Conservation (phyloP, 495 filamentous ascomycete species). For the Tuber aestivum region DNA sequence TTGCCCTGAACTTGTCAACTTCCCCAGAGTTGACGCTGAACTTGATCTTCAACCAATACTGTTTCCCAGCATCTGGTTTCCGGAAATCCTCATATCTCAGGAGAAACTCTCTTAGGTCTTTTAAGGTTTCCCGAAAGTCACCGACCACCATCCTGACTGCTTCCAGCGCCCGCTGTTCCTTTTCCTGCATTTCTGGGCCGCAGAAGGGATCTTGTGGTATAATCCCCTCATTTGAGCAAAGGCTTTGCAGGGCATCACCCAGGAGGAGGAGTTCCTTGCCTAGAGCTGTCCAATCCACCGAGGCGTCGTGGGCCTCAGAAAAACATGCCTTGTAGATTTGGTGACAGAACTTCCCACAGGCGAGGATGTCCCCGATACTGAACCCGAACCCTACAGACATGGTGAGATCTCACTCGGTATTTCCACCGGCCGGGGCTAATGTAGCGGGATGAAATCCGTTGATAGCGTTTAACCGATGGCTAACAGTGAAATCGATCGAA, state of each 20-base stretch:
- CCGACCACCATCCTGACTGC: conserved; percentile 21
- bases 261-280: conserved; percentile 15
- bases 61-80: conserved; percentile 8
- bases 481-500: background rate
- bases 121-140: conserved; percentile 22
- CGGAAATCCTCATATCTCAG: conserved; percentile 18
- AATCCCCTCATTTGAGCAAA: conserved; percentile 12
- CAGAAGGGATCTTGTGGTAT: conserved; percentile 11
- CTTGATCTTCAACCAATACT: conserved; percentile 24
- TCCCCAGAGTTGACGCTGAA: conserved; percentile 16
- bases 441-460: background rate
- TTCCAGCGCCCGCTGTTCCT: conserved; percentile 22
- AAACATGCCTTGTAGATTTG: conserved; percentile 27
- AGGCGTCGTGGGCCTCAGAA: conserved; percentile 15
- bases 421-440: background rate
- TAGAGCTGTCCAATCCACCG: conserved; percentile 15
- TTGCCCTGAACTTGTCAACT: conserved; percentile 22
- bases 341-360: conserved; percentile 23
- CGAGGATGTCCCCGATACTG: conserved; percentile 22
- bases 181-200: conserved; percentile 1
- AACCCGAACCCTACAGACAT: conserved; percentile 23
- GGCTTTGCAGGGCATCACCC: conserved; percentile 15
- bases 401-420: background rate
- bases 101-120: conserved; percentile 13
- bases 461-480: background rate